Conservation (phyloP, 768 basidiomycete species). For the Lactifluus volemus region DNA sequence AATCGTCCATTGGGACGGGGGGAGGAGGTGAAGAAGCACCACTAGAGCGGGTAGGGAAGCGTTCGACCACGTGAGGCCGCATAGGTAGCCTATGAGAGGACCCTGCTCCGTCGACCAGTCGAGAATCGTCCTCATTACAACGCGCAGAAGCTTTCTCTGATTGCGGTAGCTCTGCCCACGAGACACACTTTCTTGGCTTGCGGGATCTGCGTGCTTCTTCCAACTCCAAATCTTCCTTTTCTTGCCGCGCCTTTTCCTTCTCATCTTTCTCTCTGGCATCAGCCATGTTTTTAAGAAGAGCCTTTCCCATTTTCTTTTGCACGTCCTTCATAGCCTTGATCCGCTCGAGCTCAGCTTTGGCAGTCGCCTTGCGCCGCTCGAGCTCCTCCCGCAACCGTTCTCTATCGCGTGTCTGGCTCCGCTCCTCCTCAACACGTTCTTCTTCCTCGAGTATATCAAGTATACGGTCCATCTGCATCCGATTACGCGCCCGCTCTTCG, state of each 20-base stretch:
- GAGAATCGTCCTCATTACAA: constrained; percentile 47
- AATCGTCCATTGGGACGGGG: constrained; percentile 34
- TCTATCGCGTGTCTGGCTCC: constrained; percentile 33
- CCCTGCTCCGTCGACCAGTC: constrained; percentile 29
- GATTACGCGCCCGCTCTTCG: constrained; percentile 40
- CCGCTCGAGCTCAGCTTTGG: constrained; percentile 32
- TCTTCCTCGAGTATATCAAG: constrained; percentile 67
- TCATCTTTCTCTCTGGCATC: constrained; percentile 34
- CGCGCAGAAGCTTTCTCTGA: constrained; percentile 21
- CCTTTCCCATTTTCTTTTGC: constrained; percentile 74
- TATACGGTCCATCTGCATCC: constrained; percentile 52
- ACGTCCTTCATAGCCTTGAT: constrained; percentile 37
- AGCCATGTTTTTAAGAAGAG: constrained; percentile 43
- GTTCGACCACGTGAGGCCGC: constrained; percentile 64
- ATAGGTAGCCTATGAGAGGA: constrained; percentile 39
- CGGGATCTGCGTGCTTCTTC: constrained; percentile 27
- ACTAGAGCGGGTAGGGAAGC: constrained; percentile 32
- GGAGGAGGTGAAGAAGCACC: constrained; percentile 20
- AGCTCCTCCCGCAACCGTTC: constrained; percentile 40
- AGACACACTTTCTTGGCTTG: constrained; percentile 52
- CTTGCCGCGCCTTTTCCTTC: constrained; percentile 26
- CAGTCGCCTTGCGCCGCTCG: constrained; percentile 43
- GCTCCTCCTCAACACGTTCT: constrained; percentile 40
- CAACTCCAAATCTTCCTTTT: constrained; percentile 23
- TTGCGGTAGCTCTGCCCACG: constrained; percentile 44